Evolutionary conservation across 768 basidiomycete genomes (phyloP), one percentile per base, ranked within the genome.

Genomic region (Porpolomopsis calyptriformis): DNA sequence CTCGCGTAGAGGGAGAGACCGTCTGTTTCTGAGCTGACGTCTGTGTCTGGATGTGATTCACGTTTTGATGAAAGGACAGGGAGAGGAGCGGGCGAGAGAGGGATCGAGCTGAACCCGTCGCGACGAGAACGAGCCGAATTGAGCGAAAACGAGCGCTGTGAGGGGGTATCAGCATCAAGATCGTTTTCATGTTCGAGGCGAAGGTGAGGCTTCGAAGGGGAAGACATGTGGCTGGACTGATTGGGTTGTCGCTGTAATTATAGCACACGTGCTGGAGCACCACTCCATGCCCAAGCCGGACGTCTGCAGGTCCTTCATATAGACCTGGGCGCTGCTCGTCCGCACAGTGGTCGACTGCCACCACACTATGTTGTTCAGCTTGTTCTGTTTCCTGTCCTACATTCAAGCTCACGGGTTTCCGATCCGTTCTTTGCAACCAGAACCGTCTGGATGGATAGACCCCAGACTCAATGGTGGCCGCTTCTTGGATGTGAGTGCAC

Each of bases 121-220:
- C 67, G 64, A 34, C 73, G 73, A 5, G 85, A 85, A 39, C 49
- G 59, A 11, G 76, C 73, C 2, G 84, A 85, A 24, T 78, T 79
- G 34, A 88, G 76, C 19, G 84, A 74, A 42, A 88, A 82, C 1
- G 86, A 88, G 33, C 73, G 77, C 55, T 85, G 82, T 7, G 84
- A 86, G 12, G 86, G 84, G 4, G 83, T 86, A 56, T 88, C 86
- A 47, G 72, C 77, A 52, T 83, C 83, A 47, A 67, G 70, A 55
- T 71, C 72, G 46, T 72, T 73, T 48, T 63, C 62, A 12, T 62
- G 54, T 23, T 66, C 64, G 44, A 63, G 62, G 14, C 60, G 52
- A 35, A 64, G 55, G 42, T 53, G 53, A 6, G 26, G 33, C 26
- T 31, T 26, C 43, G 43, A 18, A 9, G 43, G 14, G 16, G 40